Evolutionary conservation across 1,284 basidiomycete species (phyloP).

Genomic region (Waitea zeae): DNA sequence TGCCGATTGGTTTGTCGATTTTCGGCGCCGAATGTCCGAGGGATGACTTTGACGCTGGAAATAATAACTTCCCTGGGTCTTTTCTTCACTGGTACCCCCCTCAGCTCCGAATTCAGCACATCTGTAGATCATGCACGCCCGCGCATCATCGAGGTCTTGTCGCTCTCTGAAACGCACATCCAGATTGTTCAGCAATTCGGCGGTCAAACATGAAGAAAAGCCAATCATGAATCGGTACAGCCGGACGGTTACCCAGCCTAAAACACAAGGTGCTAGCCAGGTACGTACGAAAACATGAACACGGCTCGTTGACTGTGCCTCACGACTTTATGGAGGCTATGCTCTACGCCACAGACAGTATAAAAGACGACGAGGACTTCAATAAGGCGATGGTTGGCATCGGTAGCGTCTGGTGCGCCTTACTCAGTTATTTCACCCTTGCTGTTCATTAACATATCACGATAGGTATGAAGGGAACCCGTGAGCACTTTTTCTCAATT

Average conservation of each 20-base stretch:
- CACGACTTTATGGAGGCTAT: constrained; percentile 49
- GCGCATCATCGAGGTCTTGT: too few relatives aligned
- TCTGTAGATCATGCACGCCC: too few relatives aligned
- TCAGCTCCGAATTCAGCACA: too few relatives aligned
- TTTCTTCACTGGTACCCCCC: too few relatives aligned
- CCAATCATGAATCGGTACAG: constrained; percentile 73
- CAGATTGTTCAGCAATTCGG: constrained; percentile 22
- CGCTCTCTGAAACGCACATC: too few relatives aligned
- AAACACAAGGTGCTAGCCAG: constrained; percentile 88
- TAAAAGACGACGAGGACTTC: constrained; percentile 65
- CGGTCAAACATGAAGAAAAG: constrained; percentile 23
- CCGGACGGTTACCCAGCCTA: constrained; percentile 70
- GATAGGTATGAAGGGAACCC: constrained; percentile 22
- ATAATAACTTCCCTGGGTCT: too few relatives aligned
- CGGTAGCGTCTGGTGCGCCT: constrained; percentile 71
- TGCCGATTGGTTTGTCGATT: too few relatives aligned
- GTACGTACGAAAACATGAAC: constrained; percentile 18
- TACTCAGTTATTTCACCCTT: constrained; percentile 1
- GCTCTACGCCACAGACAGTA: constrained; percentile 90
- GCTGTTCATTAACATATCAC: not conserved
- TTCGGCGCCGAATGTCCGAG: too few relatives aligned
- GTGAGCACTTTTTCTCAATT: constrained; percentile 12
- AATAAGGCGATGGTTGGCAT: constrained; percentile 93
- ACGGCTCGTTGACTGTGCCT: not conserved
- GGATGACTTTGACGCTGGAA: too few relatives aligned